Percentiles rank a stretch among this genome's conserved stretches.
Evolutionary conservation across 495 filamentous ascomycete species (phyloP).

Genomic region (Pyronema domesticum): DNA sequence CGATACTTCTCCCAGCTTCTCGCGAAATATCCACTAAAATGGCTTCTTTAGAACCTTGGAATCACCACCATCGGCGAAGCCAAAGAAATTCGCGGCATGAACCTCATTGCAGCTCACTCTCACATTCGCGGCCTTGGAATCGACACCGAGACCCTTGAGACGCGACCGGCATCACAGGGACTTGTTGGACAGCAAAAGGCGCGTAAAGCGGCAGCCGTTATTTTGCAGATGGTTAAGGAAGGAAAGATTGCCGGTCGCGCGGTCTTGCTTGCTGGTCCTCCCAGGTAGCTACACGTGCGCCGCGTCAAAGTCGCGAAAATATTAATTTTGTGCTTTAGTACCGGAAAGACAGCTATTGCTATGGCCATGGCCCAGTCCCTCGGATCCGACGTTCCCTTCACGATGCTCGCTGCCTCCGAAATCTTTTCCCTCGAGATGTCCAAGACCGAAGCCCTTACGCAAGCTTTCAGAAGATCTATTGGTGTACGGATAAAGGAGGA

Average conservation of each 20-base stretch:
- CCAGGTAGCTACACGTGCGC: conserved; percentile 1
- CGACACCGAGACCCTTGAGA: conserved; percentile 57
- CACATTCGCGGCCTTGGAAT: conserved; percentile 92
- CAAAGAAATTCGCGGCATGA: conserved; percentile 74
- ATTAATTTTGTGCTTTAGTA: conserved; percentile 37
- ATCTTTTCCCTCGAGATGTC: conserved; percentile 95
- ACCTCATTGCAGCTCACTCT: conserved; percentile 86
- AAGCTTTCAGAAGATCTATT: conserved; percentile 92
- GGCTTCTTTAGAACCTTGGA: conserved; percentile 9
- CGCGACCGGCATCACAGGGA: conserved; percentile 40
- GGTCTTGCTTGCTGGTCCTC: conserved; percentile 63
- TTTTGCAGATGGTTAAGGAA: conserved; percentile 82
- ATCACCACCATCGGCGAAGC: conserved; percentile 96
- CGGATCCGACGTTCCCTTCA: conserved; percentile 93
- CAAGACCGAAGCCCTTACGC: conserved; percentile 97
- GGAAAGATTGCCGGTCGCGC: conserved; percentile 96
- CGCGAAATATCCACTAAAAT: background rate
- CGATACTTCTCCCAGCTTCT: background rate
- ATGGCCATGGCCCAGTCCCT: conserved; percentile 88
- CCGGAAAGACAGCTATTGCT: conserved; percentile 91
- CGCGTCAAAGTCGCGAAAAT: background rate
- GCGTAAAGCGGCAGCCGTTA: conserved; percentile 83
- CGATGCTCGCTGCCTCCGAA: conserved; percentile 90
- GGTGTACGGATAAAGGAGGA: conserved; percentile 82
- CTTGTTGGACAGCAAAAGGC: conserved; percentile 81